Percentiles rank a stretch among this genome's conserved stretches.
Evolutionary conservation across 305 asterid genomes (phyloP).

Genomic region (Solanum hybrid): DNA sequence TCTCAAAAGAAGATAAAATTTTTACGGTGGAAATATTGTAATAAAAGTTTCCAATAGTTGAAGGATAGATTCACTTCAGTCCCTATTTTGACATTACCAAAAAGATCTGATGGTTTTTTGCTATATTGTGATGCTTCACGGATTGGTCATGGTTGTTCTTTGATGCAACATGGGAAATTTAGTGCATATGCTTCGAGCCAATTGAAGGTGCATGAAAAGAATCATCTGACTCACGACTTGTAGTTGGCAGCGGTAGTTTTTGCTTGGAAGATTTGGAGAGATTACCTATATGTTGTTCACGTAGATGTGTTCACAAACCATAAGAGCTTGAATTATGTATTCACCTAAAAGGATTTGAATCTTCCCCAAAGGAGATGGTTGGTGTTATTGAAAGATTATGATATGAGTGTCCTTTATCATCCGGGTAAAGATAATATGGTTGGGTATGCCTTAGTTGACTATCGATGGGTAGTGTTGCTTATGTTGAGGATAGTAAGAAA

Average conservation of each 20-base stretch:
- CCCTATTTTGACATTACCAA: neutral
- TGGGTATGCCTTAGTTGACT: neutral
- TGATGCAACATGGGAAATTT: neutral
- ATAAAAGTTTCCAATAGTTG: neutral
- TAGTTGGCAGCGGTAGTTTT: neutral
- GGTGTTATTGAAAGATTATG: neutral
- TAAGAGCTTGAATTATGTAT: neutral
- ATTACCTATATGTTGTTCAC: neutral
- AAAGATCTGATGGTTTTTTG: neutral
- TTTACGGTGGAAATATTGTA: neutral
- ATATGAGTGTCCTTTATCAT: too few relatives aligned
- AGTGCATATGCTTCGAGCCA: neutral
- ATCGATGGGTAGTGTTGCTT: neutral
- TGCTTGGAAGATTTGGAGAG: neutral
- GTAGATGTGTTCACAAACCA: neutral
- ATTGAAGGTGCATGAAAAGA: neutral
- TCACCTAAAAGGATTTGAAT: neutral
- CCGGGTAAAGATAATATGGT: neutral
- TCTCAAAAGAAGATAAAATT: neutral
- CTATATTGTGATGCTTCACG: neutral
- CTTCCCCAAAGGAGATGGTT: neutral
- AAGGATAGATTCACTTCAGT: neutral
- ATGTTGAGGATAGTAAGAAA: neutral
- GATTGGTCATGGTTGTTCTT: neutral
- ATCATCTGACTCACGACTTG: neutral